Evolutionary conservation across 371 early-diverging fungal genomes (phyloP).

Genomic region (Sporodiniella umbellata): DNA sequence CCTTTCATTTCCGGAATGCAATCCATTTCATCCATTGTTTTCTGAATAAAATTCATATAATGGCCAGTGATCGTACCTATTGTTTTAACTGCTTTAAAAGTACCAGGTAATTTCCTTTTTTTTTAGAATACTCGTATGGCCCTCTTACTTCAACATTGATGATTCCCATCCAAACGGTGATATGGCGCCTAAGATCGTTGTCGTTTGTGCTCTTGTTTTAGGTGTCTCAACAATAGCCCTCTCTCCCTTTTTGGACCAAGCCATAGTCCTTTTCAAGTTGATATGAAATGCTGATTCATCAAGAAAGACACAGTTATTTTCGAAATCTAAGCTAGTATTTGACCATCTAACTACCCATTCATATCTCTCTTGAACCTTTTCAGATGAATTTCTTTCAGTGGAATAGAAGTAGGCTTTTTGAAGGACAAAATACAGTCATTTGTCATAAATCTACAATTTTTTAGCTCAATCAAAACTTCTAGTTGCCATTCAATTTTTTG

Average conservation of each 20-base stretch:
- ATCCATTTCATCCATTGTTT: slow-evolving; percentile 17
- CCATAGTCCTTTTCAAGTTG: slow-evolving; percentile 10
- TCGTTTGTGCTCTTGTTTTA: slow-evolving; percentile 11
- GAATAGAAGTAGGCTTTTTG: no score
- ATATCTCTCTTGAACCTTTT: no score
- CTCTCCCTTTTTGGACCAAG: slow-evolving; percentile 11
- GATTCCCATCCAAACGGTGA: no score
- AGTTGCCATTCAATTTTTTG: slow-evolving; percentile 2
- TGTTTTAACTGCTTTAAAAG: no score
- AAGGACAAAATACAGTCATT: no score
- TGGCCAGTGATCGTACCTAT: slow-evolving; percentile 7
- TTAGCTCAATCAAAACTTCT: slow-evolving; percentile 6
- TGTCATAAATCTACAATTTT: neutral
- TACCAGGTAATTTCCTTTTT: no score
- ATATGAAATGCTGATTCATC: slow-evolving; percentile 15
- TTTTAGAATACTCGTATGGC: neutral
- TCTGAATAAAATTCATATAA: slow-evolving; percentile 9
- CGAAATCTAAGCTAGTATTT: slow-evolving; percentile 1
- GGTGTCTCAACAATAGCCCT: slow-evolving; percentile 15
- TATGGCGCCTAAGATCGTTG: no score
- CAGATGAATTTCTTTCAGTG: no score
- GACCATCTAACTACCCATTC: no score
- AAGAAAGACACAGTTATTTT: neutral
- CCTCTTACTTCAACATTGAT: no score
- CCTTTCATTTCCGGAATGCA: slow-evolving; percentile 13